Evolutionary conservation across 192 early-diverging fungal species (phyloP), one percentile per base, ranked within the genome.

Genomic region (Spizellomyces sp.): DNA sequence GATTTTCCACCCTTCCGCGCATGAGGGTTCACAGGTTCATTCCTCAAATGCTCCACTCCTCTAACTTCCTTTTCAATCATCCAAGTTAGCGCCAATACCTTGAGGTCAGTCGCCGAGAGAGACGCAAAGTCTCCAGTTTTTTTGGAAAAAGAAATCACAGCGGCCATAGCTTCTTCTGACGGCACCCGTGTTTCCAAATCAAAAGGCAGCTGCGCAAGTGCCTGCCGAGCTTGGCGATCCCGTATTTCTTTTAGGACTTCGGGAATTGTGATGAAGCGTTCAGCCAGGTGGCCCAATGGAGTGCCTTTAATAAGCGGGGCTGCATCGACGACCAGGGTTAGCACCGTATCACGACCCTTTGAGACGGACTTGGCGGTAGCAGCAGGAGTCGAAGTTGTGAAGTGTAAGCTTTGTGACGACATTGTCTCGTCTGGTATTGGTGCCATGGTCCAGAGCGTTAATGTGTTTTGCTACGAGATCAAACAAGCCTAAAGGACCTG

Each of bases 101-200:
- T 92, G 60, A 98, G 73, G 89, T 99, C 96, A 12, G 91, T 89
- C 22, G 83, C 67, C 14, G 91, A 91, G 15, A 99, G 81, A 36
- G 83, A 81, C 21, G 90, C 75, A 75, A 88, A 96, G 80, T 99
- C 96, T 55, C 96, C 96, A 5, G 96, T 96, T 73, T 90, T 90
- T 69, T 90, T 92, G 50, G 96, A 83, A 80, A 97, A 97, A 7
- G 84, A 86, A 27, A 90, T 80, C 14, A 97, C 95, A 74, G 86
- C 57, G 1, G 52, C 45, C 54, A 92, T 76, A 27, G 90, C 80
- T 44, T 90, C 82, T 44, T 92, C 90, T 21, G 77, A 78, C 15
- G 92, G 91, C 41, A 80, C 78, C 50, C 81, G 75, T 27, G 85
- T 75, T 58, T 87, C 58, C 42, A 94, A 75, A 66, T 89, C 79